Conservation (phyloP, 495 filamentous ascomycete species). For the Aspergillus avenaceus region DNA sequence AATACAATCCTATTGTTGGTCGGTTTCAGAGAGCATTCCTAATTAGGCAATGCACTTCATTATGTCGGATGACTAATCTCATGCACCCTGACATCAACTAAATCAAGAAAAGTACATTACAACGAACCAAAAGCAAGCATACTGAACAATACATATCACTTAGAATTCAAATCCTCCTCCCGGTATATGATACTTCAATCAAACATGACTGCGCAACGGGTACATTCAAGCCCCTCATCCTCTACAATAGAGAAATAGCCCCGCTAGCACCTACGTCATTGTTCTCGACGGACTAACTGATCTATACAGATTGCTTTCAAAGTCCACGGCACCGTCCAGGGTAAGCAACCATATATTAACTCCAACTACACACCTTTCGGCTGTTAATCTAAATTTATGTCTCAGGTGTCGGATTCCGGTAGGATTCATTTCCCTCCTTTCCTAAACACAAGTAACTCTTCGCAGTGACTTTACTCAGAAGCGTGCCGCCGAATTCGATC, state of each 20-base stretch:
- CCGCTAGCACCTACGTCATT: conserved; percentile 8
- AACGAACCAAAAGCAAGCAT: no score
- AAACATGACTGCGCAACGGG: background rate
- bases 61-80: no score
- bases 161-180: no score
- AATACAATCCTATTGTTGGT: no score
- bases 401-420: conserved; percentile 73
- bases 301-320: conserved; percentile 43
- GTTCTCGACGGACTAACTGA: background rate
- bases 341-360: conserved; percentile 17
- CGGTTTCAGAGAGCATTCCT: no score
- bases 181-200: no score
- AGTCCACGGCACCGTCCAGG: conserved; percentile 52
- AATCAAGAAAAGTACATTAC: no score
- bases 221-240: background rate
- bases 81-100: no score
- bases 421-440: conserved; percentile 19
- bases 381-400: background rate
- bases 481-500: conserved; percentile 55
- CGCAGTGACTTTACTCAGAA: conserved; percentile 66
- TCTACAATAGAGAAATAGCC: background rate
- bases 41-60: no score
- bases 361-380: background rate
- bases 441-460: background rate
- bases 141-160: no score